Evolutionary conservation across 2,329 filamentous ascomycete species (phyloP).

Genomic region (Hysterium pulicare): DNA sequence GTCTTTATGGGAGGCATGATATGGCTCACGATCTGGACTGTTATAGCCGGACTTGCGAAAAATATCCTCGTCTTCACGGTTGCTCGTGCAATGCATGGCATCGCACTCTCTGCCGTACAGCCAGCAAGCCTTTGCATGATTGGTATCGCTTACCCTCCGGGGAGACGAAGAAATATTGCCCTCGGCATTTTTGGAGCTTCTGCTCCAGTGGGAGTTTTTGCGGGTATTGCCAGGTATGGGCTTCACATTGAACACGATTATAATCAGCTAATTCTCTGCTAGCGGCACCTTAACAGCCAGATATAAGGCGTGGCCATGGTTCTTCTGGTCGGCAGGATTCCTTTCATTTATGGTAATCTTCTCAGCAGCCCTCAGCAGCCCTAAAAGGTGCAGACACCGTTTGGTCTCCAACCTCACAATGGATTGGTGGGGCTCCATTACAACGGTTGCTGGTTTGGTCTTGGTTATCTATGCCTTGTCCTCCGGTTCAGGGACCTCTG

Average conservation of each 20-base stretch:
- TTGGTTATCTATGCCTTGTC: constrained; percentile 74
- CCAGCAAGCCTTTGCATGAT: constrained; percentile 60
- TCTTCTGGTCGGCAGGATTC: constrained; percentile 2
- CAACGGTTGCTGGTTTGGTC: constrained; percentile 53
- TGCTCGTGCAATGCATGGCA: constrained; percentile 69
- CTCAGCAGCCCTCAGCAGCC: constrained; percentile 25
- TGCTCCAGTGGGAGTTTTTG: constrained; percentile 4
- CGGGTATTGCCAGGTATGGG: too few species aligned
- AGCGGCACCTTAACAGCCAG: background rate
- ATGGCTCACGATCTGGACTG: constrained; percentile 66
- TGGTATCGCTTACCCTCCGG: background rate
- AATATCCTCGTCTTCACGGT: constrained; percentile 69
- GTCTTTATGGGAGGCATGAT: constrained; percentile 61
- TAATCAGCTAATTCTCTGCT: too few species aligned
- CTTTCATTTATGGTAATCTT: constrained; percentile 26
- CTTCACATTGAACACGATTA: too few species aligned
- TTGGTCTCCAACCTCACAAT: constrained; percentile 22
- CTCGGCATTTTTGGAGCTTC: constrained; percentile 2
- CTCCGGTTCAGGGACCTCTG: constrained; percentile 70
- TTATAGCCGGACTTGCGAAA: constrained; percentile 66
- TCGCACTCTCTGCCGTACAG: constrained; percentile 70
- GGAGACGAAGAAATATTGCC: constrained; percentile 3
- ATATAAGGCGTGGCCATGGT: background rate
- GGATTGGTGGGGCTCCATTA: constrained; percentile 37
- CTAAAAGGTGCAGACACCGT: constrained; percentile 12